Percentiles rank a stretch among this genome's conserved stretches.
phyloP scores from a whole-genome alignment of 2,329 filamentous ascomycete species.

The Conoideocrella luteorostrata region DNA sequence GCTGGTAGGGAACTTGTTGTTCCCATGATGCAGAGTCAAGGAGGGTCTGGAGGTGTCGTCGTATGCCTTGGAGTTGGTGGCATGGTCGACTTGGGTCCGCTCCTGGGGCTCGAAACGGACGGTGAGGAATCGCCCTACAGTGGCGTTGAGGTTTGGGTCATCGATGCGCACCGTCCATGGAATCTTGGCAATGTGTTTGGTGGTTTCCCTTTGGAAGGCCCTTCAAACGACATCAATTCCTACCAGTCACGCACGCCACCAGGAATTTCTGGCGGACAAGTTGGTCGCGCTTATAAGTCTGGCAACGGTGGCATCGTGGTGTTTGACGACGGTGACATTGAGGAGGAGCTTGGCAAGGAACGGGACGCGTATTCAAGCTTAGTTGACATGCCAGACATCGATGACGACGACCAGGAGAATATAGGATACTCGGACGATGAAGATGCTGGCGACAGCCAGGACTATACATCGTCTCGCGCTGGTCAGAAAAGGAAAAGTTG shows the following conservation, averaged over 20 bases:
- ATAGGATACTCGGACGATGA: slow-evolving; percentile 53
- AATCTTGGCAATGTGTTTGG: slow-evolving; percentile 92
- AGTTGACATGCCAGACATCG: slow-evolving; percentile 83
- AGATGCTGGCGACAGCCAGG: slow-evolving; percentile 44
- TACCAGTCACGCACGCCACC: slow-evolving; percentile 46
- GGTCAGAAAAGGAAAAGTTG: slow-evolving; percentile 74
- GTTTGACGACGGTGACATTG: slow-evolving; percentile 93
- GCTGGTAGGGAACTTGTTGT: slow-evolving; percentile 72
- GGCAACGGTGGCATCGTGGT: slow-evolving; percentile 85
- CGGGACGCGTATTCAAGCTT: slow-evolving; percentile 79
- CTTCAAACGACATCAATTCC: slow-evolving; percentile 38
- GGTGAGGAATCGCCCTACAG: slow-evolving; percentile 62
- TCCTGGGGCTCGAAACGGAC: slow-evolving; percentile 64
- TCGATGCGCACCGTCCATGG: slow-evolving; percentile 89
- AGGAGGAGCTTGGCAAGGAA: slow-evolving; percentile 69
- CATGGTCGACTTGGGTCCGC: slow-evolving; percentile 76
- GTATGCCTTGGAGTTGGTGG: slow-evolving; percentile 90
- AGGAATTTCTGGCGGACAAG: slow-evolving; percentile 67
- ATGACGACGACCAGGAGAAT: slow-evolving; percentile 65
- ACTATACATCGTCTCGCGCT: slow-evolving; percentile 32
- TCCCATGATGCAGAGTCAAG: slow-evolving; percentile 79
- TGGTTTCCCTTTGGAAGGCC: slow-evolving; percentile 53
- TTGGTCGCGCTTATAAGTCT: slow-evolving; percentile 65
- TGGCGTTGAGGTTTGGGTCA: slow-evolving; percentile 90
- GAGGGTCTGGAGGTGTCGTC: slow-evolving; percentile 81